A percentile compares a stretch with the other conserved stretches of the same genome.
phyloP scores from a whole-genome alignment of 2,329 filamentous ascomycete genomes.

The Dothideomycetidae sp. region DNA sequence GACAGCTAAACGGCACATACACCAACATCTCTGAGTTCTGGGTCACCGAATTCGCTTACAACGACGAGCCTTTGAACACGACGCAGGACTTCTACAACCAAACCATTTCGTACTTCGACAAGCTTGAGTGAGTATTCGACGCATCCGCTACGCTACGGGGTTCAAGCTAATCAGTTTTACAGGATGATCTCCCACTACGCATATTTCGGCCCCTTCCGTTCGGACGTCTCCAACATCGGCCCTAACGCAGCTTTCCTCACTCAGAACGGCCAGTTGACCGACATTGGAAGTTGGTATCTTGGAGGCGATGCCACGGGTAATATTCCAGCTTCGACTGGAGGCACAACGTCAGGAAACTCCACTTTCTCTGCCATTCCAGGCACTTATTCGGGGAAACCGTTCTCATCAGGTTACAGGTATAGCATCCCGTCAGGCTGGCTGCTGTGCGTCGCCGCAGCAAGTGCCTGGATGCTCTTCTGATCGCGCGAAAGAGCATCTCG shows the following conservation, averaged over 20 bases:
- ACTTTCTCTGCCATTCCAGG: conserved; percentile 4
- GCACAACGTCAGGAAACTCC: conserved; percentile 8
- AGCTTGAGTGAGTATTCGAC: conserved; percentile 31
- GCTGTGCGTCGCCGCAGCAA: conserved; percentile 2
- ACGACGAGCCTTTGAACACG: conserved; percentile 38
- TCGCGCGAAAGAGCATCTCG: conserved; percentile 2
- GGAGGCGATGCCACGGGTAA: conserved; percentile 33
- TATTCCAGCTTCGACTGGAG: conserved; percentile 15
- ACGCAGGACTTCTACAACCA: conserved; percentile 56
- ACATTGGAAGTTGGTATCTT: conserved; percentile 68
- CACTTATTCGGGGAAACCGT: conserved; percentile 10
- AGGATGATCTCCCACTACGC: conserved; percentile 52
- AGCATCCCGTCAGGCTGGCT: conserved; percentile 7
- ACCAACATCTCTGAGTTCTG: conserved; percentile 45
- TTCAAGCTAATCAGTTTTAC: not conserved
- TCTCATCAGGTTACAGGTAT: conserved; percentile 9
- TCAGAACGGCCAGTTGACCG: conserved; percentile 52
- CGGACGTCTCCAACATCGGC: conserved; percentile 53
- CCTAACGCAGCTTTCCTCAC: conserved; percentile 58
- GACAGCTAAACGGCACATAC: conserved; percentile 39
- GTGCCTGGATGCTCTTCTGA: conserved; percentile 9
- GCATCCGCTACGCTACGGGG: not conserved
- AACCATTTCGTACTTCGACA: conserved; percentile 52
- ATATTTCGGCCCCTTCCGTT: conserved; percentile 63
- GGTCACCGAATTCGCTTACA: conserved; percentile 63